These are phyloP conservation scores for Chalciporus chontae DNA, from an alignment of 768 basidiomycete genomes.

Conservation along the genomic window DNA sequence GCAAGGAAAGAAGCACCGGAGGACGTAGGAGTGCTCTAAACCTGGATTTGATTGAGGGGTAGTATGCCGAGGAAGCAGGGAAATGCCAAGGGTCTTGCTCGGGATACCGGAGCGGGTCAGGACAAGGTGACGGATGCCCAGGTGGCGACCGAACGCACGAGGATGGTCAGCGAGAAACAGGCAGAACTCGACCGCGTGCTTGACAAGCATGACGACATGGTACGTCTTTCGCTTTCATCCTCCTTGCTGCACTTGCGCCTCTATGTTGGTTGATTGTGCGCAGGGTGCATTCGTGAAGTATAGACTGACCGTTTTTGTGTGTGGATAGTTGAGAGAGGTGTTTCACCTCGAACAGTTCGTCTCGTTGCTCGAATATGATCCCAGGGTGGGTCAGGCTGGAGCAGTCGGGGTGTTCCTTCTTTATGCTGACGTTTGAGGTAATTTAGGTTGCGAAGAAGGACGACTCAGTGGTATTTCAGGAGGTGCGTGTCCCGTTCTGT, in stretches of 20 bases:
- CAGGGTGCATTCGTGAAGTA: neutral
- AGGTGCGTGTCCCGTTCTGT: constrained; percentile 45
- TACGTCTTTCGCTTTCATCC: constrained; percentile 37
- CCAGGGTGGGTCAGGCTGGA: constrained; percentile 45
- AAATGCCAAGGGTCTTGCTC: constrained; percentile 1
- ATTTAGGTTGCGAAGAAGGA: constrained; percentile 69
- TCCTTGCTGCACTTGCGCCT: neutral
- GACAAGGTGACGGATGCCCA: constrained; percentile 13
- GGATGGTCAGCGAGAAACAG: constrained; percentile 58
- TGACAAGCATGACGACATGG: constrained; percentile 70
- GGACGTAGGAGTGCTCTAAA: neutral
- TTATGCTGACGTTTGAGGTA: neutral
- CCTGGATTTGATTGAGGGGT: neutral
- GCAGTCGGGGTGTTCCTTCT: neutral
- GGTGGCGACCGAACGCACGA: constrained; percentile 37
- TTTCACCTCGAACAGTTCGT: constrained; percentile 87
- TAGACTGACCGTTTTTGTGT: constrained; percentile 1
- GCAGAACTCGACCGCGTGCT: constrained; percentile 53
- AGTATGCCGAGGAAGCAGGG: constrained; percentile 23
- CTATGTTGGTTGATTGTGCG: neutral
- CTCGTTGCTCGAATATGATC: constrained; percentile 74
- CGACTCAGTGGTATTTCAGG: constrained; percentile 64
- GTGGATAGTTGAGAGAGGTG: constrained; percentile 68
- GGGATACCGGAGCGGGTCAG: neutral
- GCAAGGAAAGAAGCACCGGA: neutral